A percentile compares a stretch with the other conserved stretches of the same genome.
Conservation (phyloP, 2,329 filamentous ascomycete species). For the Curvularia sp. region DNA sequence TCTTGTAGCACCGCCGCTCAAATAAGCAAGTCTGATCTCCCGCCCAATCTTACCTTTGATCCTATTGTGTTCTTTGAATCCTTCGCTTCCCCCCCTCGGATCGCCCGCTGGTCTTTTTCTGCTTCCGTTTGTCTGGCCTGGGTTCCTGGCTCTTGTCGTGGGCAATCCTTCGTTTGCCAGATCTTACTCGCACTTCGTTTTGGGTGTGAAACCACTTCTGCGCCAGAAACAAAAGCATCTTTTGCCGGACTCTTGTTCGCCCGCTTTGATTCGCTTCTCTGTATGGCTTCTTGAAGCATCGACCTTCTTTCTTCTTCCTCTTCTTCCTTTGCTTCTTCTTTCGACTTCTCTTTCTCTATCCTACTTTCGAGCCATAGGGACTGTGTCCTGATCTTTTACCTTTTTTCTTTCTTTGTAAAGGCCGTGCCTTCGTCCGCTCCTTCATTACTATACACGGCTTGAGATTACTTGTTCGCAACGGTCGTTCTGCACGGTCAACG, state of each 20-base stretch:
- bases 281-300: constrained; percentile 27
- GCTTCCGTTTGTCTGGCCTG: background rate
- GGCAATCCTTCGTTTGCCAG: constrained; percentile 27
- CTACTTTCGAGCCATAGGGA: constrained; percentile 1
- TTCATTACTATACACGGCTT: constrained; percentile 14
- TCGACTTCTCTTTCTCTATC: constrained; percentile 1
- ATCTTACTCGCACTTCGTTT: constrained; percentile 14
- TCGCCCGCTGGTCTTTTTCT: constrained; percentile 5
- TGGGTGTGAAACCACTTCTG: constrained; percentile 38
- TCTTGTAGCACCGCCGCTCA: constrained; percentile 9
- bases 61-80: constrained; percentile 8
- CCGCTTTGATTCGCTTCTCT: constrained; percentile 15
- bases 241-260: constrained; percentile 19
- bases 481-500: constrained; percentile 28
- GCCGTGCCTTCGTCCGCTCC: constrained; percentile 30
- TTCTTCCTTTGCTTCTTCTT: background rate
- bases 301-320: background rate
- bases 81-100: constrained; percentile 4
- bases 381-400: constrained; percentile 13
- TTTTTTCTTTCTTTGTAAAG: constrained; percentile 14
- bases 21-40: constrained; percentile 17
- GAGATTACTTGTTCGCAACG: constrained; percentile 6
- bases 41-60: constrained; percentile 13
- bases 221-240: constrained; percentile 17
- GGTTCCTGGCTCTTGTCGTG: constrained; percentile 31